Evolutionary conservation across 2,329 filamentous ascomycete genomes (phyloP), one percentile per base, ranked within the genome.

Genomic region (Chrysosporium keratinophilum): DNA sequence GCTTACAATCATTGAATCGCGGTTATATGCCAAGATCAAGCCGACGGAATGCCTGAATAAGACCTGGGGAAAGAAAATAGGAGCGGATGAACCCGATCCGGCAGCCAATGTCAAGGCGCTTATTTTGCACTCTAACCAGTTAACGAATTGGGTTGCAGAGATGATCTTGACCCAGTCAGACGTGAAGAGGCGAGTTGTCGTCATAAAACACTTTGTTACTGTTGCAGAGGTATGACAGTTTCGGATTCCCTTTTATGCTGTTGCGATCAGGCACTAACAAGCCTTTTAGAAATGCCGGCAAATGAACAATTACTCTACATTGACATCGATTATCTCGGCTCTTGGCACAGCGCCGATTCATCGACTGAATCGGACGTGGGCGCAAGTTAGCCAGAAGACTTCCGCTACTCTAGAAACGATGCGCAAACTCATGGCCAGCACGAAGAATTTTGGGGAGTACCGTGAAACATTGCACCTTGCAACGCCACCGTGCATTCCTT

Each of bases 81-180:
- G 75, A 7, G 85, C 90, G 34, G 67, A 69, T 43, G 84, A 85
- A 56, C 62, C 67, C 1, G 86, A 90, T 58, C 80, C 85, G 5
- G 90, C 93, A 9, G 82, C 88, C 0, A 97, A 98, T 63, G 88
- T 98, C 61, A 96, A 97, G 72, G 87, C 89, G 9, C 78, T 98
- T 58, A 98, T 98, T 71, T 76, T 97, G 50, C 93, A 98, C 71
- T 97, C 93, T 0, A 98, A 98, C 65, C 91, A 97, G 69, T 83
- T 98, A 76, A 98, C 93, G 5, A 98, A 97, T 67, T 98, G 93
- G 93, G 93, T 97, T 49, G 93, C 93, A 31, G 91, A 97, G 70
- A 97, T 98, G 93, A 97, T 98, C 61, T 72, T 98, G 58, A 90
- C 86, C 0, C 93, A 98, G 70, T 81, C 84, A 63, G 93, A 98